Base-by-base conservation (phyloP, 148 eudicot species). In the Vaccinium myrtillus region DNA sequence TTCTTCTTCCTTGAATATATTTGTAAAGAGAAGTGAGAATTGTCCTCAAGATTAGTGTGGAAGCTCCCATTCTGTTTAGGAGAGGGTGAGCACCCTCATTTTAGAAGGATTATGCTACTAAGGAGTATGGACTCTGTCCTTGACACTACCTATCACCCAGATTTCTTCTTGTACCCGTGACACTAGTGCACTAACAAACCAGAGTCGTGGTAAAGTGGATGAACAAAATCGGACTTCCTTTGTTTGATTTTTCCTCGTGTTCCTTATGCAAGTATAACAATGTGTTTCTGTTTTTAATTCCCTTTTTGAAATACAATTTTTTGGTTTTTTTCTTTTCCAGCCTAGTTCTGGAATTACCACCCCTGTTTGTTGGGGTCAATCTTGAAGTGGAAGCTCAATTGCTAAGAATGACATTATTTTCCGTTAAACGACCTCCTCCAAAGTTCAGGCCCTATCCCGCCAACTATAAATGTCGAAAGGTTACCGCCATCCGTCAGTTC, bases 391-490 rank as follows among this genome's bases (percentile, higher is more conserved):
- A 39, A 80, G 16, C 71, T 59, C 65, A 32, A 30, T 12, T 50
- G 16, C 32, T 18, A 21, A 83, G 25, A 59, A 75, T 75, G 80
- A 46, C 23, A n/a, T 43, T 61, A 80, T 84, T 49, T 18, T 6
- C 56, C 1, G 65, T 12, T 7, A 15, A 11, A 63, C 65, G 75
- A 10, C 49, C 61, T 65, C 81, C 49, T 77, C 50, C 81, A 12
- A 84, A 78, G 21, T 0, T 36, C 16, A 67, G 82, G 21, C 23
- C 43, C 80, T 51, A 30, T 32, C 51, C 81, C 16, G 67, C 63
- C 2, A 67, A 78, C 30, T 51, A 69, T n/a, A 84, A 79, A 70
- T 51, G 25, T 15, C 77, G 49, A 11, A 79, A 84, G 77, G 55
- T 84, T 39, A 48, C 71, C 23, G 53, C 71, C 9, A 13, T 50